Evolutionary conservation across 371 early-diverging fungal genomes (phyloP), one percentile per base, ranked within the genome.

Genomic region (Batkoa obscura): DNA sequence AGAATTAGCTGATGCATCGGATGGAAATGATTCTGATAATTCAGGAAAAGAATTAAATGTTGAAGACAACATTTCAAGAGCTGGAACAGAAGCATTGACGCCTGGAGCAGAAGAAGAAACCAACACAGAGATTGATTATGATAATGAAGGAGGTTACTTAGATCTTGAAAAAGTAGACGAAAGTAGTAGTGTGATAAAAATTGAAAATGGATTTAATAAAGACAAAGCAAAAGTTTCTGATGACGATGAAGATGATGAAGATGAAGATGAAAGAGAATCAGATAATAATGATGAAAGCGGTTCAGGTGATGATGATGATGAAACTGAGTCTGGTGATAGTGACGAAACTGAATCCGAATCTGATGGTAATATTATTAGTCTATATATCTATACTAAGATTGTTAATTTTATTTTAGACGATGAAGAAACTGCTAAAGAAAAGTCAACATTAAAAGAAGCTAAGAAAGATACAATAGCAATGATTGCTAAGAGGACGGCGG

Each of bases 21-120:
- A 57, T 31, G 49, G 47, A 4, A 55, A 59, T 17, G 66, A 68
- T 50, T 65, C 66, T 1, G 72, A 71, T 39, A 64, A 67, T 12
- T 48, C 34, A n/a, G 13, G 15, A 32, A 13, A 42, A 23, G 47
- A 46, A 17, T 31, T 37, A 2, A 46, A 43, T 9, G 56, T n/a
- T 23, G 56, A 56, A 37, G 56, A 43, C 5, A 37, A 35, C 13
- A 36, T 37, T 8, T 23, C 23, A 23, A 23, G 23, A 23, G 23
- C 23, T 23, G 23, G 23, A 23, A 23, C 23, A 23, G 39, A 39
- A 6, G 38, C 35, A 32, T 36, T 6, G 10, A 53, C 53, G 8
- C 38, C 53, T 31, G 13, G n/a, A 8, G 53, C 38, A 39, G 30
- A 13, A 9, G 32, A 53, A 34, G 12, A 17, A 37, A 35, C n/a